Base-by-base conservation (phyloP, 441 rosid genomes). In the Pelargonium australe region DNA sequence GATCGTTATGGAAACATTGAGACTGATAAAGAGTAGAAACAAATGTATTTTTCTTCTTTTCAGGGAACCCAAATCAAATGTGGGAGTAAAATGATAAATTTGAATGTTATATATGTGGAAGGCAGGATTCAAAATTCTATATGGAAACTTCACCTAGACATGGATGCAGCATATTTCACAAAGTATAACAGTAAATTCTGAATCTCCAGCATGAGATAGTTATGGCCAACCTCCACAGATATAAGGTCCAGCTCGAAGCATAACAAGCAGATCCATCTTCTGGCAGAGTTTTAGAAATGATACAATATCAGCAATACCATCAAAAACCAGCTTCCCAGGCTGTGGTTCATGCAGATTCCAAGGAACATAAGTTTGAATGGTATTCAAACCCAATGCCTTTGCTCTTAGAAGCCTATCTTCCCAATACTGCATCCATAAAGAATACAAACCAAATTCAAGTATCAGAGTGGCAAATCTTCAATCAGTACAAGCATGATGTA, bases 301-400 rank as follows among this genome's bases (percentile, higher is more conserved):
- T n/a, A 84, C 75, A 17, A 94, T 71, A 78, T 94, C 88, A 23
- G 91, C 87, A 78, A 89, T 87, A 68, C 96, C 95, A 64, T 87
- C 87, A 76, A 91, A 91, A 71, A 85, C 88, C 31, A 87, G 63
- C 68, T 87, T 71, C 40, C 86, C 94, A 0, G 87, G 92, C 79
- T 79, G 83, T n/a, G 99, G 97, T 75, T 94, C 96, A 77, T 94
- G 99, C 58, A 94, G 80, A 83, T 94, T 94, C 97, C 99, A 94
- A 49, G 97, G 96, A 76, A 89, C 92, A 78, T 94, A 94, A 28
- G 85, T 79, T 85, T 94, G 99, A 70, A 94, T 87, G 43, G 94
- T 78, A 77, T 91, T 94, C 79, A 94, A 75, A 11, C 97, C 97
- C 86, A 94, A 68, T 68, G 96, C 89, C 83, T 89, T 91, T 20